Percentiles rank a stretch among this genome's conserved stretches.
phyloP scores from a whole-genome alignment of 352 stramenopile genomes.

The Phytophthora colocasiae region DNA sequence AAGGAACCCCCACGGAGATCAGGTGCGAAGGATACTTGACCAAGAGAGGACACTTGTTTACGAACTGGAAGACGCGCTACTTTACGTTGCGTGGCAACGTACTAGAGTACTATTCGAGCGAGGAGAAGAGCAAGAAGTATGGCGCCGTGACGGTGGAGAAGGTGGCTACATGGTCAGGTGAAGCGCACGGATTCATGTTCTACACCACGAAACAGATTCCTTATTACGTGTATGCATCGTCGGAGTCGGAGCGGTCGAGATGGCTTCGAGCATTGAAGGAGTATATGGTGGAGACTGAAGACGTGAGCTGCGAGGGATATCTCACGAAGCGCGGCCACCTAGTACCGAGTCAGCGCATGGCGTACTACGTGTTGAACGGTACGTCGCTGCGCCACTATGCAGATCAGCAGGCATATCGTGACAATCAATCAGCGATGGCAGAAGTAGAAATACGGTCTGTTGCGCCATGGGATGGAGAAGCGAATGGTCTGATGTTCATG shows the following conservation, averaged over 20 bases:
- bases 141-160: slow-evolving; percentile 89
- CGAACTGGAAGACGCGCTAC: slow-evolving; percentile 92
- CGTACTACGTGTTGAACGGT: slow-evolving; percentile 89
- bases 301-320: slow-evolving; percentile 88
- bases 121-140: slow-evolving; percentile 88
- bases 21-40: slow-evolving; percentile 86
- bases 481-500: slow-evolving; percentile 87
- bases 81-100: slow-evolving; percentile 86
- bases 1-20: slow-evolving; percentile 65
- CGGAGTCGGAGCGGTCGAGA: slow-evolving; percentile 73
- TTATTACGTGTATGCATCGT: slow-evolving; percentile 91
- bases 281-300: slow-evolving; percentile 86
- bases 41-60: slow-evolving; percentile 90
- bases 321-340: slow-evolving; percentile 88
- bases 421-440: slow-evolving; percentile 86
- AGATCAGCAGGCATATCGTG: slow-evolving; percentile 85
- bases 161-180: slow-evolving; percentile 84
- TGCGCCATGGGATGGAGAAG: slow-evolving; percentile 80
- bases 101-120: slow-evolving; percentile 85
- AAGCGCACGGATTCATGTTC: slow-evolving; percentile 91
- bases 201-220: slow-evolving; percentile 91
- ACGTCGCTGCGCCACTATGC: slow-evolving; percentile 84
- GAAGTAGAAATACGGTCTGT: slow-evolving; percentile 86
- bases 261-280: slow-evolving; percentile 88
- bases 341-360: slow-evolving; percentile 85